Base-by-base conservation (phyloP, 495 filamentous ascomycete genomes). In the Podospora pseudoanserina region DNA sequence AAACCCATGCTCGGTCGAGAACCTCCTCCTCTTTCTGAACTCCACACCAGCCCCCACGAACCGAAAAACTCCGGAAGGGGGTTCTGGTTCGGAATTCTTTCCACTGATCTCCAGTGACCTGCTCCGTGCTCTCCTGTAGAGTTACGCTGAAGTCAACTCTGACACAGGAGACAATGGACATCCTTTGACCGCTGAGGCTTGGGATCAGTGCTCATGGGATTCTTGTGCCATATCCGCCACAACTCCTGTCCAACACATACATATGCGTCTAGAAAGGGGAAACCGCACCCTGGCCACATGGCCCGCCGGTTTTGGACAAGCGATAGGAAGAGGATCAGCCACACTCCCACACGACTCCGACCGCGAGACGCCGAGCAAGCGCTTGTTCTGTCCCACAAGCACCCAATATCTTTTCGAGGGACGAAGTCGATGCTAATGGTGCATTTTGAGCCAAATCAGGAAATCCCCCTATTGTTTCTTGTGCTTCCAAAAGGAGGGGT, bases 261-360 rank as follows among this genome's bases (percentile, higher is more conserved):
- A 49, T 49, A 49, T 49, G 39, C 15, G 39, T 16, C 39, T 49
- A 13, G 9, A 49, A 49, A 49, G 55, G 55, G 55, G 32, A 57
- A 67, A 62, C 9, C 13, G 6, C 9, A 60, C 66, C 66, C 66
- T 23, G 49, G 49, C 28, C 28, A 4, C 44, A 18, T 4, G n/a
- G 20, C 64, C 53, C 30, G 19, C 56, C 19, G 49, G 3, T 16
- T 26, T 11, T 58, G 55, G 16, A 26, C 55, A 56, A 64, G 49
- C 54, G 59, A 69, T 69, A 65, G 57, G 67, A 64, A 27, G 53
- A 70, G 53, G 60, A 34, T 23, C 59, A 59, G 59, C 58, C 67
- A 68, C 61, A 64, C 64, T n/a, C 58, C 60, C 39, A 49, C 39
- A 49, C 39, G 15, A 56, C 54, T 27, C 44, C 16, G 26, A 49